A percentile compares a stretch with the other conserved stretches of the same genome.
These are phyloP conservation scores for Avena atlantica DNA, from an alignment of 176 grass and related monocot species.

Conservation along the genomic window DNA sequence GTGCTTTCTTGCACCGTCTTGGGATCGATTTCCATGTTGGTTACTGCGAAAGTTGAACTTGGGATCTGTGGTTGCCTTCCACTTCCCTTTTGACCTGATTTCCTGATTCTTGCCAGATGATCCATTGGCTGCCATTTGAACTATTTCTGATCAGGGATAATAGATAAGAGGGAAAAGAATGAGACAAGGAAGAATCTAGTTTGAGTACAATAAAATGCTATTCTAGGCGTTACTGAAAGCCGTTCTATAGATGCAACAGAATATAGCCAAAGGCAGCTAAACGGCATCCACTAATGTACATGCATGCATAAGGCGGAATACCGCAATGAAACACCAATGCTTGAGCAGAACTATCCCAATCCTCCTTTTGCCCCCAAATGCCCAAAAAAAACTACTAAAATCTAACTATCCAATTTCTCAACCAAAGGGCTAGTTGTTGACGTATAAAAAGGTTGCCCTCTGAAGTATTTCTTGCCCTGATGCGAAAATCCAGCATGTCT, in stretches of 20 bases:
- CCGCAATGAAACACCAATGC: neutral
- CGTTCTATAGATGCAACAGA: neutral
- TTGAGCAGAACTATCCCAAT: neutral
- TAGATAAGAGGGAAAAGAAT: constrained; percentile 10
- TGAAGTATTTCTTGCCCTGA: neutral
- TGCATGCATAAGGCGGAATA: neutral
- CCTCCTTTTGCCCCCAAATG: neutral
- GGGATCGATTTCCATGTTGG: neutral
- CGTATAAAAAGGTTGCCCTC: neutral
- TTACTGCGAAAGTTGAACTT: neutral
- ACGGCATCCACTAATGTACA: neutral
- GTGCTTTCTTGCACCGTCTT: neutral
- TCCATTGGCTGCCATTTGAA: neutral
- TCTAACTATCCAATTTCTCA: neutral
- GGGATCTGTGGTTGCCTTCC: neutral
- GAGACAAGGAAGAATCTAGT: constrained; percentile 14
- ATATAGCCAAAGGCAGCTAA: neutral
- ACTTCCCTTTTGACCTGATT: constrained; percentile 17
- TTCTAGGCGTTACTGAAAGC: neutral
- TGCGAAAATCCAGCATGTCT: neutral
- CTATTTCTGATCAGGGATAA: neutral
- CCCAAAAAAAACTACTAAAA: neutral
- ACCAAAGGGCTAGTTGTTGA: neutral
- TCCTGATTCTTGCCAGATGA: neutral
- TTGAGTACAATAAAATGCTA: constrained; percentile 6